Evolutionary conservation across 2,329 filamentous ascomycete species (phyloP).

Genomic region (Sphaceloma murrayae): DNA sequence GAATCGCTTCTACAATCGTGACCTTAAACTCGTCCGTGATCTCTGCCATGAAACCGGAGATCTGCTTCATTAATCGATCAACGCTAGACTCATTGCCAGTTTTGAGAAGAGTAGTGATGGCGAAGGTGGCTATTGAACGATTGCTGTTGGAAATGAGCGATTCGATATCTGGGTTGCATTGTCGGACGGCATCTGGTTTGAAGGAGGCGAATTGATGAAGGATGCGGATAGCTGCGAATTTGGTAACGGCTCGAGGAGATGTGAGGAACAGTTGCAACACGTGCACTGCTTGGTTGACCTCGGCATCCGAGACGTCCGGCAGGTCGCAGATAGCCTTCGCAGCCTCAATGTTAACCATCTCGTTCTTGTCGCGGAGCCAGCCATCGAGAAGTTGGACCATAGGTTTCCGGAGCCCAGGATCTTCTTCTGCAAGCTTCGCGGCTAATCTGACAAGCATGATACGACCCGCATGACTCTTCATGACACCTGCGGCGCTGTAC

Average conservation of each 20-base stretch:
- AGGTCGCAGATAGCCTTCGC: constrained; percentile 97
- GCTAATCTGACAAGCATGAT: constrained; percentile 88
- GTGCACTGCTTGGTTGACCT: constrained; percentile 86
- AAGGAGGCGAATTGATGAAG: constrained; percentile 94
- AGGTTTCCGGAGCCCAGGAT: constrained; percentile 75
- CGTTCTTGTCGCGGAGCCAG: constrained; percentile 96
- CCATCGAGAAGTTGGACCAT: constrained; percentile 97
- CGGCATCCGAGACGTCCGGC: constrained; percentile 81
- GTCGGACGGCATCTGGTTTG: constrained; percentile 83
- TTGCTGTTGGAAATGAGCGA: constrained; percentile 94
- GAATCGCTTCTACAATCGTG: constrained; percentile 97
- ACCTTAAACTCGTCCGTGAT: constrained; percentile 99
- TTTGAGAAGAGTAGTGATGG: constrained; percentile 95
- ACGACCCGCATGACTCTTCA: constrained; percentile 89
- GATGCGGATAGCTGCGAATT: constrained; percentile 93
- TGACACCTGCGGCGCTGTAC: constrained; percentile 79
- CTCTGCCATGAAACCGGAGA: constrained; percentile 95
- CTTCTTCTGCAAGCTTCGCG: constrained; percentile 88
- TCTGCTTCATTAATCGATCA: constrained; percentile 96
- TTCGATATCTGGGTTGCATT: constrained; percentile 96
- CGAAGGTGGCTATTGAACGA: constrained; percentile 94
- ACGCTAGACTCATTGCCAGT: constrained; percentile 97
- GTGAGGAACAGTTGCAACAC: constrained; percentile 94
- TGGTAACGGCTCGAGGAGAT: constrained; percentile 88
- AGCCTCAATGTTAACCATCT: constrained; percentile 99